Evolutionary conservation across 202 grass and related monocot species (phyloP), one percentile per base, ranked within the genome.

Genomic region (Cymbopogon flexuosus): DNA sequence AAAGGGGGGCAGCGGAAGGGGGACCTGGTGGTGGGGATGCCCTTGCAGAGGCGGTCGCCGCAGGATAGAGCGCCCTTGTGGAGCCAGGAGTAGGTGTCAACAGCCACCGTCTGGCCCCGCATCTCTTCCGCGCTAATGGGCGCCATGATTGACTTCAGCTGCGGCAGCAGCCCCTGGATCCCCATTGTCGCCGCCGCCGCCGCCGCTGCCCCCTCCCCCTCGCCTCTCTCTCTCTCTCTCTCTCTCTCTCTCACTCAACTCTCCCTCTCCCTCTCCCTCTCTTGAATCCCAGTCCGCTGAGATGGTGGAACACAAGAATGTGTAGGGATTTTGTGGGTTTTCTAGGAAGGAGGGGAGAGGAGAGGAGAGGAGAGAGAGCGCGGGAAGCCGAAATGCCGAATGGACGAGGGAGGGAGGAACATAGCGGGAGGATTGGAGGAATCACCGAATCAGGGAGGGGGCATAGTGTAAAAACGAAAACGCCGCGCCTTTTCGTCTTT

Each of bases 31-130:
- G 95, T 98, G 63, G 88, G 95, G 12, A 98, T 60, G 86, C 92
- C 90, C 73, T 98, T 98, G 95, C 92, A 98, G 63, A 98, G 86
- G 81, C 86, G 80, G 41, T 86, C 76, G 82, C 89, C 84, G 83
- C 95, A 98, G 56, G 88, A 93, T 64, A 94, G 90, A 46, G 92
- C 95, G 34, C 95, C 95, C 76, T 94, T 98, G 86, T 98, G 95
- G 69, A 98, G 95, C 95, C 95, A 94, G 23, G 95, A 98, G 65
- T 98, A 98, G 69, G 95, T 92, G 79, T 98, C 90, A 21, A 98
- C 92, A 67, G 92, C 92, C 78, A 97, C 92, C n/a, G 78, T 84
- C 82, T 94, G 90, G 10, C 90, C 90, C 70, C 87, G 90, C 30
- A 97, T 56, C 76, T 91, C 90, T 86, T 92, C 90, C 82, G 89